A percentile compares a stretch with the other conserved stretches of the same genome.
These are phyloP conservation scores for Aspergillus costaricaensis DNA, from an alignment of 2,329 filamentous ascomycete species.

Conservation along the genomic window DNA sequence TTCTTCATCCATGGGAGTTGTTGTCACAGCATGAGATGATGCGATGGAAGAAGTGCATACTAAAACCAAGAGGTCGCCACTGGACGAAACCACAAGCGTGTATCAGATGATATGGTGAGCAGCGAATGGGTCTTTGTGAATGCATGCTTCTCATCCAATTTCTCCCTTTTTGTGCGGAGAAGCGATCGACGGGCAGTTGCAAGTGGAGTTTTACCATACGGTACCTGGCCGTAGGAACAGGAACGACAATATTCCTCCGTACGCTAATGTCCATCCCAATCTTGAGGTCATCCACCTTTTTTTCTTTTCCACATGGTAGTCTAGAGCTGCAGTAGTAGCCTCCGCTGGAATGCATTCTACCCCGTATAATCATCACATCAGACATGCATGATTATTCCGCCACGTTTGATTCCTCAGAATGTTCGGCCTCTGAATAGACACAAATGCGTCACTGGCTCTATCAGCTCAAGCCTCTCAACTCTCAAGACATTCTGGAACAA, in stretches of 20 bases:
- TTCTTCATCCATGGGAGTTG: not conserved
- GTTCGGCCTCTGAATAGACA: too few relatives aligned
- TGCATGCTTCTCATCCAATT: not conserved
- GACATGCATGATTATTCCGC: too few relatives aligned
- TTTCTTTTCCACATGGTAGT: not conserved
- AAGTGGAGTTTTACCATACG: constrained; percentile 9
- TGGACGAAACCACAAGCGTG: not conserved
- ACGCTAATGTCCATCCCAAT: constrained; percentile 3
- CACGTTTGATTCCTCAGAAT: too few relatives aligned
- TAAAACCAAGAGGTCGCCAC: too few relatives aligned
- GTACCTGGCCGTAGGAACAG: not conserved
- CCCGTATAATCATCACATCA: not conserved
- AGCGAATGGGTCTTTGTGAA: too few relatives aligned
- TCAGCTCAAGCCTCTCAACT: too few relatives aligned
- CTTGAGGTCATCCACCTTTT: not conserved
- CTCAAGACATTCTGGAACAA: constrained; percentile 4
- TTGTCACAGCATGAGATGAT: not conserved
- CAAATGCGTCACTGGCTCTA: too few relatives aligned
- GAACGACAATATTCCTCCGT: not conserved
- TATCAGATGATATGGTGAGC: not conserved
- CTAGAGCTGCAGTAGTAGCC: not conserved
- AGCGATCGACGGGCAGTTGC: constrained; percentile 11
- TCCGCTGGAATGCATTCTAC: not conserved
- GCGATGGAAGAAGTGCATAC: too few relatives aligned
- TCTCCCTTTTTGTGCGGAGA: constrained; percentile 1